Base-by-base conservation (phyloP, 192 early-diverging fungal species). In the Spizellomyces sp. region DNA sequence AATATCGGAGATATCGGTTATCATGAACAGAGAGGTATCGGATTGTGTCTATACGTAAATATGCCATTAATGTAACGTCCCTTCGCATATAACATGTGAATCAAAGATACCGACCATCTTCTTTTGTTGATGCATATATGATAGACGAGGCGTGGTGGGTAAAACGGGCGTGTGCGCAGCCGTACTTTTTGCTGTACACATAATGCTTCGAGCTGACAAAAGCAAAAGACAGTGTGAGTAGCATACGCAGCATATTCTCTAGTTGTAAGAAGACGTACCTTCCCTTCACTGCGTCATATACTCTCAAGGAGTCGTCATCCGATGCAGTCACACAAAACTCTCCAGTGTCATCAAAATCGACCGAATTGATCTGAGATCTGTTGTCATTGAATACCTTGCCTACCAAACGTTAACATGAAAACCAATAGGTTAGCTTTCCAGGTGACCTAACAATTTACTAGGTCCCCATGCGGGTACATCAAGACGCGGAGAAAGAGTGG, bases 11-110 rank as follows among this genome's bases (percentile, higher is more conserved):
- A 70, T 91, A 99, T 77, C 92, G 89, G 80, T 99, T 99, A 46
- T 95, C 95, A 68, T 96, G 92, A n/a, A 93, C 76, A 17, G 94
- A 96, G 46, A 98, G 80, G 76, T 98, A 99, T 69, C 97, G 80
- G 45, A 99, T 90, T 0, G 91, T 91, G 77, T 98, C 95, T 93
- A 80, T 3, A 44, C 9, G 27, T 15, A 15, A 7, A 22, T 14
- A 12, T 22, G 50, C 6, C 42, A 0, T 12, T 36, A 36, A 36
- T 36, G 27, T 36, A 36, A 9, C 42, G n/a, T 22, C 43, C 42
- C 45, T 48, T 5, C 46, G 15, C 27, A 59, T 48, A 14, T 15
- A 63, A 74, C 15, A 7, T 41, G 54, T 57, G 69, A 8, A 70
- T 44, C 4, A 27, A 36, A 17, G 0, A 42, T 41, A 59, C 68